Evolutionary conservation across 352 stramenopile species (phyloP), one percentile per base, ranked within the genome.

Genomic region (Pythium brachiatum): DNA sequence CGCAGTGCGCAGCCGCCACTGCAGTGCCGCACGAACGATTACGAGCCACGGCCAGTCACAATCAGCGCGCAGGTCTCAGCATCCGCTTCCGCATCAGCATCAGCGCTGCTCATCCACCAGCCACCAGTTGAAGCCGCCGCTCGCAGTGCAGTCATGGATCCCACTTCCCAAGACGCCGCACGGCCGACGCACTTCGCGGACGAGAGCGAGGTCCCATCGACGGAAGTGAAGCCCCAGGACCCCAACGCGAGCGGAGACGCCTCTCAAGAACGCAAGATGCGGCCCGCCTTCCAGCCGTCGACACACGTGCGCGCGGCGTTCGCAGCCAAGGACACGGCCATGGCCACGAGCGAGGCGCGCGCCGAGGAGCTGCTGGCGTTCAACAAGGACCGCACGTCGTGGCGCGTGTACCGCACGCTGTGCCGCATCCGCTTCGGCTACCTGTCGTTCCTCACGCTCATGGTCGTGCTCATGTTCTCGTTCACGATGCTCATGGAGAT

Each of bases 401-500:
- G 81, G 83, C 74, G 76, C n/a, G 75, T 88, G 62, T 92, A 92
- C 58, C 78, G 83, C 62, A 86, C 75, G 43, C 32, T 85, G 47
- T 93, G 83, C 68, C 83, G 90, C 65, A 78, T 91, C 46, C 83
- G 83, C 59, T 91, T 93, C 47, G 81, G 78, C 47, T 93, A 93
- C 65, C 43, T 93, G 36, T 76, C 83, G 31, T 93, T 93, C 60
- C 68, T 93, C n/a, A 82, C 91, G 60, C 67, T 89, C 46, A 90
- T 93, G 82, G 70, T 88, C 47, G 79, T 93, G 68, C 61, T 93
- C 68, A 89, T 93, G 72, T 88, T 91, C 67, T 93, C 83, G 15
- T 91, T 93, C 64, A 89, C 81, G 66, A 57, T 88, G 55, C 69
- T 93, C 46, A 93, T 93, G 83, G 83, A 91, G 70, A 83, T 93